Evolutionary conservation across 192 early-diverging fungal genomes (phyloP).

Genomic region (Lunasporangiospora selenospora): DNA sequence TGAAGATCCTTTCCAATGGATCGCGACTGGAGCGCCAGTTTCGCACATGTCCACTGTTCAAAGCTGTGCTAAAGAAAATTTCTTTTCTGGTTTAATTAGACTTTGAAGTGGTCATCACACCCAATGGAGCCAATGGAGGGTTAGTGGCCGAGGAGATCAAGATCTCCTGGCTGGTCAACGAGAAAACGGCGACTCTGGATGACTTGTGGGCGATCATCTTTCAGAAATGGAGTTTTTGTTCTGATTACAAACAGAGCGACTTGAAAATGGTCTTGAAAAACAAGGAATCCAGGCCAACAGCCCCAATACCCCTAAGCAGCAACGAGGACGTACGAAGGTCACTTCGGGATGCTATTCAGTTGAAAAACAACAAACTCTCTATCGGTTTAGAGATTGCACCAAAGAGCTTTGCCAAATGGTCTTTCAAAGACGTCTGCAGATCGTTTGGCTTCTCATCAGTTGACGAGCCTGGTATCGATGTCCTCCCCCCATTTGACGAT

Average conservation of each 20-base stretch:
- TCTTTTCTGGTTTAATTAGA: too few species aligned
- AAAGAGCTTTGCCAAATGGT: constrained; percentile 13
- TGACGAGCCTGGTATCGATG: not conserved
- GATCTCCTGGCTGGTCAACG: not conserved
- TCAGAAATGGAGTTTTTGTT: not conserved
- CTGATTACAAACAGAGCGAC: constrained; percentile 17
- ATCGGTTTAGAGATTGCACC: constrained; percentile 6
- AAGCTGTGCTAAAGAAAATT: too few species aligned
- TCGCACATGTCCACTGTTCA: too few species aligned
- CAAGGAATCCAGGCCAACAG: too few species aligned
- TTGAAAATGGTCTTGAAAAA: constrained; percentile 12
- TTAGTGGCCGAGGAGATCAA: too few species aligned
- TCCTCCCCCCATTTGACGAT: not conserved
- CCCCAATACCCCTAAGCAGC: too few species aligned
- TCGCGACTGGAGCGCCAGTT: too few species aligned
- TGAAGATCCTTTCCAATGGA: too few species aligned
- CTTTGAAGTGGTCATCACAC: too few species aligned
- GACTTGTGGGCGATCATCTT: not conserved
- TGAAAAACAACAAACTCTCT: not conserved
- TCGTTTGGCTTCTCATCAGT: not conserved
- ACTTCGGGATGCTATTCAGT: not conserved
- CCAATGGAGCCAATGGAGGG: too few species aligned
- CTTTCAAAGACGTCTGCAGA: constrained; percentile 6
- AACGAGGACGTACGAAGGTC: not conserved
- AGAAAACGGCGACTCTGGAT: constrained; percentile 4